These are phyloP conservation scores for Corylus americana DNA, from an alignment of 306 rosid genomes.

Conservation along the genomic window DNA sequence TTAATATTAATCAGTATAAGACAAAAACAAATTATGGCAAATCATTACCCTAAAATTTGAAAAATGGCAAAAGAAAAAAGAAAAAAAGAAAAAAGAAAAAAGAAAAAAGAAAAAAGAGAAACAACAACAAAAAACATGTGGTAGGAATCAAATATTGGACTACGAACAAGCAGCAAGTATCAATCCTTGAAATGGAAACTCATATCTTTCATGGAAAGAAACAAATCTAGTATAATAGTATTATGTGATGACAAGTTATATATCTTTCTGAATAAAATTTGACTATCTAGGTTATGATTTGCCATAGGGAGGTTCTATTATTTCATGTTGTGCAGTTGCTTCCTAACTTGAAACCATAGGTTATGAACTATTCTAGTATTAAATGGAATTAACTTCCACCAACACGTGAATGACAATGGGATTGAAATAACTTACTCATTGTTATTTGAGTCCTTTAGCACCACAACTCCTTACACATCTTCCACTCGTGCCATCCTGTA, in stretches of 20 bases:
- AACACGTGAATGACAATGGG: too few species aligned
- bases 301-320: too few species aligned
- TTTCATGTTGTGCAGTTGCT: too few species aligned
- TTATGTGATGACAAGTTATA: background rate
- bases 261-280: background rate
- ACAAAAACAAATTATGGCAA: background rate
- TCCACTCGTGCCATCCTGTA: too few species aligned
- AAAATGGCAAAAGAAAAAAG: background rate
- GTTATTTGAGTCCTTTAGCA: too few species aligned
- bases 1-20: slow-evolving; percentile 22
- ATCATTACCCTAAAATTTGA: slow-evolving; percentile 5
- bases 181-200: background rate
- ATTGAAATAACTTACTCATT: too few species aligned
- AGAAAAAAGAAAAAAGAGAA: background rate
- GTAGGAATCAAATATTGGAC: background rate
- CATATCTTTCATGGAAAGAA: background rate
- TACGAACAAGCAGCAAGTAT: background rate
- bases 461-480: too few species aligned
- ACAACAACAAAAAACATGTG: background rate
- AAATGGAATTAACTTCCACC: too few species aligned
- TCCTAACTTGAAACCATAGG: too few species aligned
- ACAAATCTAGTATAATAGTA: background rate
- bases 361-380: too few species aligned
- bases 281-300: too few species aligned
- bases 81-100: background rate